phyloP scores from a whole-genome alignment of 306 rosid species.

The Castanea sativa region DNA sequence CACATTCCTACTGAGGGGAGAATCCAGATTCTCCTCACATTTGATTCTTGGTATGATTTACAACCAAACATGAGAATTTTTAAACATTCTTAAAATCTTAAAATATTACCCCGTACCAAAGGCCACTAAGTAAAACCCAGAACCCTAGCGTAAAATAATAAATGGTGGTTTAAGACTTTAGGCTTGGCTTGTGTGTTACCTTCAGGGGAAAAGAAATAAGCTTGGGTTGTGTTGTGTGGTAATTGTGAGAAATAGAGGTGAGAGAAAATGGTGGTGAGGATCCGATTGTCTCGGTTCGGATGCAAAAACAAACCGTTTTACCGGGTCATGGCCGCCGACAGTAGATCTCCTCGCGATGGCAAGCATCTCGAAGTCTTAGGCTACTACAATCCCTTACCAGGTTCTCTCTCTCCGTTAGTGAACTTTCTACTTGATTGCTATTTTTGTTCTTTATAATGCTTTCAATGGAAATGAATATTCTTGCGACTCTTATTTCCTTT shows the following conservation, averaged over 20 bases:
- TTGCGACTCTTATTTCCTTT: background rate
- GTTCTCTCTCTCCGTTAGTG: slow-evolving; percentile 20
- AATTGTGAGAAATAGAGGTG: background rate
- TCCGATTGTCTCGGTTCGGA: slow-evolving; percentile 81
- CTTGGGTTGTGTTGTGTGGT: background rate
- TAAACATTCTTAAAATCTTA: no score
- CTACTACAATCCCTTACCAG: slow-evolving; percentile 88
- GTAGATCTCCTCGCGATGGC: slow-evolving; percentile 91
- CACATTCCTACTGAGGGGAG: no score
- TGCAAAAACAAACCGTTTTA: slow-evolving; percentile 88
- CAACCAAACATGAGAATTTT: no score
- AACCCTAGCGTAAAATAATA: no score
- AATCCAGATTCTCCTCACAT: no score
- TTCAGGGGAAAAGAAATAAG: no score
- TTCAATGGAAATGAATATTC: background rate
- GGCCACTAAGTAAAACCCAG: no score
- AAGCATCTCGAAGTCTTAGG: slow-evolving; percentile 89
- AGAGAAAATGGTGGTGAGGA: slow-evolving; percentile 71
- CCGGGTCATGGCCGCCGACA: slow-evolving; percentile 88
- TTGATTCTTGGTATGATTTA: no score
- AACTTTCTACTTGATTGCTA: background rate
- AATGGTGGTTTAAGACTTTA: no score
- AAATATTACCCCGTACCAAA: no score
- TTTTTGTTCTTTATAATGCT: background rate
- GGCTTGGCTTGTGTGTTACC: no score